These are phyloP conservation scores for Amoeboradix gromovi DNA, from an alignment of 371 early-diverging fungal species.

Conservation along the genomic window DNA sequence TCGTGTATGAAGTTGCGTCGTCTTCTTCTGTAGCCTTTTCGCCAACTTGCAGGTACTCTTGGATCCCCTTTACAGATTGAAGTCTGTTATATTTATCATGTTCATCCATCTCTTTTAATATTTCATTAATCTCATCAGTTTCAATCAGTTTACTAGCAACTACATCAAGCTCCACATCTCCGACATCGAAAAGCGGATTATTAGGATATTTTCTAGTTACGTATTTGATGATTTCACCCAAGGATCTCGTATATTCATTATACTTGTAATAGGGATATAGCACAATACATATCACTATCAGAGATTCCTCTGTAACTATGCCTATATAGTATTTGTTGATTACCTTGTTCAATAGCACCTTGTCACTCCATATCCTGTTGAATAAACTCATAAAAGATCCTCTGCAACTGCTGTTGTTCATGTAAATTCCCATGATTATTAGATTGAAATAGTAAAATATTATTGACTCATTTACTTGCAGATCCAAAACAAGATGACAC, in stretches of 20 bases:
- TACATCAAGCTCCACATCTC: not conserved
- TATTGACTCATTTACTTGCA: not conserved
- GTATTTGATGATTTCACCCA: not conserved
- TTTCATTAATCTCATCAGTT: not conserved
- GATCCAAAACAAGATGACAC: not conserved
- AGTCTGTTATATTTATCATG: not conserved
- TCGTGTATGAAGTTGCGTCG: no score
- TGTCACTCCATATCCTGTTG: not conserved
- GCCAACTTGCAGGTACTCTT: no score
- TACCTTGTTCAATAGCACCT: not conserved
- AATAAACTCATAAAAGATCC: not conserved
- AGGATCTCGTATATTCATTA: not conserved
- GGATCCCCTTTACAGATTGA: not conserved
- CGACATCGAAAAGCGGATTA: not conserved
- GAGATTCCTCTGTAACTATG: not conserved
- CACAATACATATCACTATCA: not conserved
- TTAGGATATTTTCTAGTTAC: not conserved
- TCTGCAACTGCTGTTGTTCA: not conserved
- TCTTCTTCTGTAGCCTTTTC: no score
- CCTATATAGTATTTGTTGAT: not conserved
- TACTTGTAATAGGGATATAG: not conserved
- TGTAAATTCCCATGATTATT: not conserved
- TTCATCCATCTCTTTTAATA: not conserved
- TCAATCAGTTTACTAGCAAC: not conserved
- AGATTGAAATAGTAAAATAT: not conserved